A percentile compares a stretch with the other conserved stretches of the same genome.
phyloP scores from a whole-genome alignment of 2,329 filamentous ascomycete species.

The Colletotrichum phormii region DNA sequence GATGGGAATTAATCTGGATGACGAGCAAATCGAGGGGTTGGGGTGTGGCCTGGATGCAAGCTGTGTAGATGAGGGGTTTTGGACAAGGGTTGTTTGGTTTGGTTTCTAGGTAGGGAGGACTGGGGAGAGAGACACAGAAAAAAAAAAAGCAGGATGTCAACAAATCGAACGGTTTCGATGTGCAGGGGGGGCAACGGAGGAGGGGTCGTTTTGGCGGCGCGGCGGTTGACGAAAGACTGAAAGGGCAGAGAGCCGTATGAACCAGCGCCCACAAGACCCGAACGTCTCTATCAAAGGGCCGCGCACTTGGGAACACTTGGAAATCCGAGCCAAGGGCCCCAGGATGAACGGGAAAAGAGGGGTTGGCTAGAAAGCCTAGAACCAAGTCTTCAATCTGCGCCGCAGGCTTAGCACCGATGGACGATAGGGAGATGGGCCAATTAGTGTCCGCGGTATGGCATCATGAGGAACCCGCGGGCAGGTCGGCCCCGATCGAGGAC shows the following conservation, averaged over 20 bases:
- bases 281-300: neutral
- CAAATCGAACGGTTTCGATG: conserved; percentile 30
- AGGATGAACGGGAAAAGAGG: neutral
- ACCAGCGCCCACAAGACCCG: neutral
- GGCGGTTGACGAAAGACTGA: neutral
- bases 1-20: conserved; percentile 26
- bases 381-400: conserved; percentile 12
- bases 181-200: conserved; percentile 19
- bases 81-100: neutral
- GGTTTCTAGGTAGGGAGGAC: neutral
- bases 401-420: neutral
- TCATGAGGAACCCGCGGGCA: conserved; percentile 15
- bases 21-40: conserved; percentile 33
- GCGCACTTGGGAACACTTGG: neutral
- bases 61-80: neutral
- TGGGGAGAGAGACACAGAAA: too few relatives aligned
- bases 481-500: neutral
- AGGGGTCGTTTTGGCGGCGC: neutral
- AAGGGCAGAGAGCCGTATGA: neutral
- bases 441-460: conserved; percentile 11
- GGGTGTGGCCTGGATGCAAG: neutral
- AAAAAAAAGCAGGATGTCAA: conserved; percentile 21
- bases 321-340: neutral
- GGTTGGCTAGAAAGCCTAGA: conserved; percentile 5
- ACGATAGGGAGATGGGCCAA: neutral